A percentile compares a stretch with the other conserved stretches of the same genome.
Conservation (phyloP, 495 filamentous ascomycete species). For the Penicillium parvum region DNA sequence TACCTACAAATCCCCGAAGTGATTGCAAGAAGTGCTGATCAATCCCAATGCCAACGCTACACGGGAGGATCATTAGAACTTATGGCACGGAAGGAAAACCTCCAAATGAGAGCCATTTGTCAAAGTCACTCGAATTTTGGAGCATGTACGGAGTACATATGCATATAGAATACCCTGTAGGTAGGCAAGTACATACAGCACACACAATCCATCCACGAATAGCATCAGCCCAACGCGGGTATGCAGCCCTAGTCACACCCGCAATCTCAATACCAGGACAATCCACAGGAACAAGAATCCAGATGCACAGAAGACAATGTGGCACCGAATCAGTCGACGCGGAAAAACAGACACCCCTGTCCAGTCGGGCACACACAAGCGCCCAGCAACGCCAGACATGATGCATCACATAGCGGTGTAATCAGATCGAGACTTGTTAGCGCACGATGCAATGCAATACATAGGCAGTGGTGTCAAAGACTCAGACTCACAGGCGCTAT, state of each 20-base stretch:
- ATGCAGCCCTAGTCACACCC: slow-evolving; percentile 18
- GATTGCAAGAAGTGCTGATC: too few species aligned
- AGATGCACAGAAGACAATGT: slow-evolving; percentile 3
- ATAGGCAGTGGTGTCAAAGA: slow-evolving; percentile 1
- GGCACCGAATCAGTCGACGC: slow-evolving; percentile 1
- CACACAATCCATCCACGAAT: background rate
- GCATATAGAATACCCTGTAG: background rate
- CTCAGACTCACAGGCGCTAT: slow-evolving; percentile 4
- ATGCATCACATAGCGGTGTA: slow-evolving; percentile 28
- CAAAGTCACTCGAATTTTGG: too few species aligned
- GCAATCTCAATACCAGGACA: background rate
- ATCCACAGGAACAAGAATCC: slow-evolving; percentile 4
- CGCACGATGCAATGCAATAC: slow-evolving; percentile 13
- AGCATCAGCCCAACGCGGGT: slow-evolving; percentile 11
- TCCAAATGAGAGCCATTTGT: too few species aligned
- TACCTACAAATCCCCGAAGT: too few species aligned
- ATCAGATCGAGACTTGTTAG: slow-evolving; percentile 1
- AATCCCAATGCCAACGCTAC: too few species aligned
- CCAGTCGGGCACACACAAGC: slow-evolving; percentile 1
- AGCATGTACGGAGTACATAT: background rate
- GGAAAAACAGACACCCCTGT: background rate
- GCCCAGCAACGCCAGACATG: too few species aligned
- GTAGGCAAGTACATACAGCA: background rate
- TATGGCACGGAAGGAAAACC: too few species aligned
- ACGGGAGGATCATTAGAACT: too few species aligned